Percentiles rank a stretch among this genome's conserved stretches.
These are phyloP conservation scores for Dalbergia cultrata DNA, from an alignment of 306 rosid species.

Conservation along the genomic window DNA sequence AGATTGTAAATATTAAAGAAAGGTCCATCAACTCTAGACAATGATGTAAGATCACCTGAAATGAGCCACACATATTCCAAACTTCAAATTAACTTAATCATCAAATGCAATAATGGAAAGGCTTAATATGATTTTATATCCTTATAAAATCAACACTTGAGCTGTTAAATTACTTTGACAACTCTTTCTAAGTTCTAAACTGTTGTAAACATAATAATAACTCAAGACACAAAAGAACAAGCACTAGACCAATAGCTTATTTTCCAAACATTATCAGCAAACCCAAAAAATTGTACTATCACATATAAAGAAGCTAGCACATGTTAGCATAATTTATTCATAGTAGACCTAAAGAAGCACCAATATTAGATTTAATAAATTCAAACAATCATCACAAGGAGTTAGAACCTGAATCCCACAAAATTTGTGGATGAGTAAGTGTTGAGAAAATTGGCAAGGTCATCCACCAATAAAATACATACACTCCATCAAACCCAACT, in stretches of 20 bases:
- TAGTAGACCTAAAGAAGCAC: slow-evolving; percentile 24
- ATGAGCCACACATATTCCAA: slow-evolving; percentile 29
- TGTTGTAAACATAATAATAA: slow-evolving; percentile 1
- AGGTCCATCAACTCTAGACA: slow-evolving; percentile 3
- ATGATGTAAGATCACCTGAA: not conserved
- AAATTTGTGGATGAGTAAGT: slow-evolving; percentile 85
- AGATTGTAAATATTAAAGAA: slow-evolving; percentile 27
- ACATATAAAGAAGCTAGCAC: slow-evolving; percentile 30
- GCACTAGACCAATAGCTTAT: slow-evolving; percentile 17
- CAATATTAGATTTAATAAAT: slow-evolving; percentile 35
- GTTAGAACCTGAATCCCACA: slow-evolving; percentile 86
- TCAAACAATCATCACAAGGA: slow-evolving; percentile 38
- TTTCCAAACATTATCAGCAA: slow-evolving; percentile 5
- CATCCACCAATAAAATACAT: slow-evolving; percentile 85
- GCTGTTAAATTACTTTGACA: slow-evolving; percentile 32
- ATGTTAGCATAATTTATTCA: slow-evolving; percentile 22
- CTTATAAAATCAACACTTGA: slow-evolving; percentile 24
- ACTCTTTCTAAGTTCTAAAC: slow-evolving; percentile 27
- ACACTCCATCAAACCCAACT: slow-evolving; percentile 77
- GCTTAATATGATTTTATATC: slow-evolving; percentile 27
- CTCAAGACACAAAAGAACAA: slow-evolving; percentile 23
- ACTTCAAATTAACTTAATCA: slow-evolving; percentile 31
- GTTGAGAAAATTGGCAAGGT: slow-evolving; percentile 71
- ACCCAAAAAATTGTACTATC: slow-evolving; percentile 36
- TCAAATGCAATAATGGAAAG: slow-evolving; percentile 6